phyloP scores from a whole-genome alignment of 352 stramenopile genomes.

The Phytophthora sp. region DNA sequence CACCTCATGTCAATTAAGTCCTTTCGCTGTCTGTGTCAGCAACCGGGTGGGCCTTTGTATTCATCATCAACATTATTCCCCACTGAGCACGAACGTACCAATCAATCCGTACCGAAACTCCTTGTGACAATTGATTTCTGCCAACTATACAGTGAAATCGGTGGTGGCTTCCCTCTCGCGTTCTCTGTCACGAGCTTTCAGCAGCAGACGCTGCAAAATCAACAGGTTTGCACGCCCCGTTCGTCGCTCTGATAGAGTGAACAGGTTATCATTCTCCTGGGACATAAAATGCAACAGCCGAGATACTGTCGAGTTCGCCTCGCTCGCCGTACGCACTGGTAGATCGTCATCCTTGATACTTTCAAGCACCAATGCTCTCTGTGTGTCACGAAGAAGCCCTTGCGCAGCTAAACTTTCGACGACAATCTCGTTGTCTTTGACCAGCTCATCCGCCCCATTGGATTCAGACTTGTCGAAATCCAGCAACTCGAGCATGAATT shows the following conservation, averaged over 20 bases:
- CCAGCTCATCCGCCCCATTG: conserved; percentile 35
- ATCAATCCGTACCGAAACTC: not conserved
- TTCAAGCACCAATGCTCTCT: conserved; percentile 36
- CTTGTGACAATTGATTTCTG: conserved; percentile 1
- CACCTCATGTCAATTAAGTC: conserved; percentile 16
- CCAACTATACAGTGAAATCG: conserved; percentile 52
- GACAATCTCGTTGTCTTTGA: conserved; percentile 69
- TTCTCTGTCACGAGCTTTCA: conserved; percentile 57
- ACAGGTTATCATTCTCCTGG: conserved; percentile 38
- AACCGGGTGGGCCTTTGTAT: conserved; percentile 25
- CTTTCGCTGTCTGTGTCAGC: conserved; percentile 14
- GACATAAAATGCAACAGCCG: conserved; percentile 59
- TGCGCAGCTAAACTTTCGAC: conserved; percentile 64
- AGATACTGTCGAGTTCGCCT: conserved; percentile 47
- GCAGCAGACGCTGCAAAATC: conserved; percentile 55
- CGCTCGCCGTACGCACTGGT: conserved; percentile 40
- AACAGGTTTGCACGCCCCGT: conserved; percentile 51
- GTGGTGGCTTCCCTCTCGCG: conserved; percentile 37
- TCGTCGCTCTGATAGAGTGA: conserved; percentile 48
- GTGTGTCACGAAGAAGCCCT: conserved; percentile 54
- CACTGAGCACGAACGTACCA: conserved; percentile 16
- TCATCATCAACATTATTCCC: conserved; percentile 31
- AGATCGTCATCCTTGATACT: conserved; percentile 38
- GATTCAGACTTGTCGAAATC: conserved; percentile 51
- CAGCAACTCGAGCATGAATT: conserved; percentile 47